Conservation (phyloP, 2,329 filamentous ascomycete species). For the Talaromyces amestolkiae region DNA sequence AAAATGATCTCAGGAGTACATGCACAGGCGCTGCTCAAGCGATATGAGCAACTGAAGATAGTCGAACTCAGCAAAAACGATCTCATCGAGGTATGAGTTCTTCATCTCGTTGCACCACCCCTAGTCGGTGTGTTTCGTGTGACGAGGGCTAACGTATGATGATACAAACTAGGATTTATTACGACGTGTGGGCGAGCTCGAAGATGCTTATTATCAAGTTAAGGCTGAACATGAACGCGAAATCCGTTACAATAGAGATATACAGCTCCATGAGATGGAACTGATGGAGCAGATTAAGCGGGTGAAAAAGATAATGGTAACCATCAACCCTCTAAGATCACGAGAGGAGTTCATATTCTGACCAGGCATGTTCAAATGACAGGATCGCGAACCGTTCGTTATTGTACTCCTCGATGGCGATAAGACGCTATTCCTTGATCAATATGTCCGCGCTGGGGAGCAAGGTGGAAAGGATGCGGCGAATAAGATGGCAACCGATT, state of each 20-base stretch:
- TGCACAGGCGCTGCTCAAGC: conserved; percentile 37
- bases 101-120: background rate
- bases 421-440: conserved; percentile 55
- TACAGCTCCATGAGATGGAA: conserved; percentile 48
- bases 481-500: conserved; percentile 44
- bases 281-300: conserved; percentile 47
- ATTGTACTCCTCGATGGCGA: conserved; percentile 57
- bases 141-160: conserved; percentile 21
- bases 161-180: conserved; percentile 43
- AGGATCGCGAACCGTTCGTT: conserved; percentile 55
- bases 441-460: conserved; percentile 51
- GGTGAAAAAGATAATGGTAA: conserved; percentile 48
- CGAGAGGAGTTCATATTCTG: background rate
- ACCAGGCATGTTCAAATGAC: conserved; percentile 7
- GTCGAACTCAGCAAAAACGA: conserved; percentile 49
- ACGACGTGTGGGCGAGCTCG: conserved; percentile 44
- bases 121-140: conserved; percentile 13
- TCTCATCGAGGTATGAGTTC: conserved; percentile 45
- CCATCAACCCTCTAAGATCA: background rate
- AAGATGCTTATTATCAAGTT: conserved; percentile 43
- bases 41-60: conserved; percentile 45
- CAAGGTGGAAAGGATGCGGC: conserved; percentile 54
- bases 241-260: conserved; percentile 48
- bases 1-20: conserved; percentile 30
- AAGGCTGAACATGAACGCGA: conserved; percentile 49